phyloP scores from a whole-genome alignment of 495 filamentous ascomycete genomes.

The Zalerion maritima region DNA sequence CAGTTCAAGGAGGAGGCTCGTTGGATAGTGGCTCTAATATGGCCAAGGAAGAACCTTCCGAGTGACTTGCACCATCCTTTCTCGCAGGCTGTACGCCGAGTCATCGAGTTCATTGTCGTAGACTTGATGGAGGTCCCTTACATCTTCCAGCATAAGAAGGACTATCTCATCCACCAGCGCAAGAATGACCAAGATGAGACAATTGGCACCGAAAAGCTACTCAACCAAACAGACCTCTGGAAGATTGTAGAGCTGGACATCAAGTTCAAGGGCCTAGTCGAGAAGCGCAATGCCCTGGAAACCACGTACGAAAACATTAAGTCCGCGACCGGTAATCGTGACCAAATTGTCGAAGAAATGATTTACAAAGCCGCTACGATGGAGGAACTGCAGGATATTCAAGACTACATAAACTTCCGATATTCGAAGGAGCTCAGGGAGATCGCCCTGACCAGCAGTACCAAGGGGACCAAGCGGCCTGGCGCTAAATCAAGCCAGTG shows the following conservation, averaged over 20 bases:
- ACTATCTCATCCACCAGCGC: constrained; percentile 88
- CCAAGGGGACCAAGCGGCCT: constrained; percentile 50
- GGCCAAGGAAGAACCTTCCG: constrained; percentile 63
- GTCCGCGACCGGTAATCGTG: constrained; percentile 33
- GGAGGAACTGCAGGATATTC: constrained; percentile 90
- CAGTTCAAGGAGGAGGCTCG: constrained; percentile 75
- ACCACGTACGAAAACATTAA: constrained; percentile 61
- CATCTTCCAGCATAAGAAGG: constrained; percentile 94
- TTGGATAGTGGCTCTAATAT: constrained; percentile 82
- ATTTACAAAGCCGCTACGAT: constrained; percentile 58
- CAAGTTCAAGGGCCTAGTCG: constrained; percentile 77
- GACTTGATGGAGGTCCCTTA: constrained; percentile 92
- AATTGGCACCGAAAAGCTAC: constrained; percentile 68
- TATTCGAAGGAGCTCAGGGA: constrained; percentile 76
- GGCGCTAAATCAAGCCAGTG: constrained; percentile 60
- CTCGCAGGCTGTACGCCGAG: constrained; percentile 72
- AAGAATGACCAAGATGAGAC: constrained; percentile 62
- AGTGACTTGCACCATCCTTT: constrained; percentile 64
- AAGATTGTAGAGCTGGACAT: constrained; percentile 85
- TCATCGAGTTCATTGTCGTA: constrained; percentile 86
- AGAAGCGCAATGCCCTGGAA: constrained; percentile 75
- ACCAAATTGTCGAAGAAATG: constrained; percentile 64
- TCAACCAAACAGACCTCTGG: constrained; percentile 90
- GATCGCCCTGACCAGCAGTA: constrained; percentile 42
- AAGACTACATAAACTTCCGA: constrained; percentile 93